Evolutionary conservation across 225 moss, liverwort and hornwort species (phyloP), one percentile per base, ranked within the genome.

Genomic region (Rhytidiadelphus loreus): DNA sequence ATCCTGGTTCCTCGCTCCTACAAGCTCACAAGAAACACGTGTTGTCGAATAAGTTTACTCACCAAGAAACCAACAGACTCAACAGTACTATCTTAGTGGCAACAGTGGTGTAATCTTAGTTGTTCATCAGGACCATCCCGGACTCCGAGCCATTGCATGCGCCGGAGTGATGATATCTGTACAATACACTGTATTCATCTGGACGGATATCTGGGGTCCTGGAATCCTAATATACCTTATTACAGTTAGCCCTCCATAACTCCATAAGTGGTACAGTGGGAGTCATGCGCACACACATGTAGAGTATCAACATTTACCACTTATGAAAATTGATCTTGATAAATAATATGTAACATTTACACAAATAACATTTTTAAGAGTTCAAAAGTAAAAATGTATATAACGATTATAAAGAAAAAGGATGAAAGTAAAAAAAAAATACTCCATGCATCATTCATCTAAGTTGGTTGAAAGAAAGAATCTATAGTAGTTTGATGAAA

Each of bases 331-430:
- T 37, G 65, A 65, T 22, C 7, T n/a, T n/a, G n/a, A n/a, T n/a
- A 3, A 2, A n/a, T 7, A n/a, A n/a, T 66, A 66, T 12, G 4
- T 21, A 21, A 32, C 30, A 63, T 63, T 63, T 18, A 18, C 33
- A 33, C 9, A 33, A 33, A 64, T 35, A 19, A 1, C 7, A n/a
- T 13, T 23, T n/a, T 13, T 4, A 13, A 39, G 13, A 68, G 12
- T 13, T 68, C 7, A 7, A 23, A 68, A 23, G 23, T 12, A 66
- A n/a, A n/a, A n/a, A n/a, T 22, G 23, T 23, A 22, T 23, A 4
- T n/a, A 68, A 22, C 0, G 1, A 2, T 68, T 24, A 39, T 13
- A 25, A 4, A 69, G 20, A 24, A 5, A n/a, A n/a, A n/a, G n/a
- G n/a, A n/a, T n/a, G n/a, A n/a, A n/a, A n/a, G n/a, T n/a, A n/a